A percentile compares a stretch with the other conserved stretches of the same genome.
These are phyloP conservation scores for Emericellopsis cladophorae DNA, from an alignment of 2,329 filamentous ascomycete genomes.

Conservation along the genomic window DNA sequence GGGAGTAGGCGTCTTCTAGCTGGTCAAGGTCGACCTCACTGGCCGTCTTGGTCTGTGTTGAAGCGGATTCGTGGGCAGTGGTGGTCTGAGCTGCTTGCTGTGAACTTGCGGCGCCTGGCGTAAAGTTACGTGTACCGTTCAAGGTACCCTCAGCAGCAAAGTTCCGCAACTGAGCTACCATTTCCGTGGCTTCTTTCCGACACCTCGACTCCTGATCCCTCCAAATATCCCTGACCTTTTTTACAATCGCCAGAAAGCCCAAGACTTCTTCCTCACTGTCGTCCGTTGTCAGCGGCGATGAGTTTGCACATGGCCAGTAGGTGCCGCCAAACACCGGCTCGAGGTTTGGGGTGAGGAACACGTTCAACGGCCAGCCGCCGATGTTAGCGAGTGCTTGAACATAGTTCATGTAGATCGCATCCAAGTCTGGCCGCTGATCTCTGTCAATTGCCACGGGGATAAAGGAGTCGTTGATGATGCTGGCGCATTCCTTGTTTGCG, in stretches of 20 bases:
- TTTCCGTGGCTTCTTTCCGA: constrained; percentile 70
- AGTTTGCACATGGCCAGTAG: constrained; percentile 80
- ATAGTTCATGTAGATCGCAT: constrained; percentile 97
- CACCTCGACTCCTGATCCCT: constrained; percentile 72
- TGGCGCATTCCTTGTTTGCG: constrained; percentile 66
- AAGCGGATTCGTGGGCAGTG: constrained; percentile 10
- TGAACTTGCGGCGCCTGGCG: background rate
- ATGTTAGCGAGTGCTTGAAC: constrained; percentile 83
- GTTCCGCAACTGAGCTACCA: constrained; percentile 66
- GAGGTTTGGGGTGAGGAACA: constrained; percentile 89
- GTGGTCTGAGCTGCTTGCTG: constrained; percentile 10
- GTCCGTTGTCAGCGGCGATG: constrained; percentile 22
- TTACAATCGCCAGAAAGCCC: constrained; percentile 72
- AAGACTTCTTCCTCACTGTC: constrained; percentile 43
- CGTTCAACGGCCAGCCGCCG: constrained; percentile 89
- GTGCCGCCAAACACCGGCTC: constrained; percentile 93
- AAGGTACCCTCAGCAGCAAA: constrained; percentile 83
- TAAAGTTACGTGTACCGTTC: constrained; percentile 25
- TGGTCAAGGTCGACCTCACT: constrained; percentile 80
- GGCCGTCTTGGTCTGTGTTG: constrained; percentile 19
- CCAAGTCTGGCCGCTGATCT: constrained; percentile 87
- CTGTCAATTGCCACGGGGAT: constrained; percentile 88
- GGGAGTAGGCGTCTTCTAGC: constrained; percentile 75
- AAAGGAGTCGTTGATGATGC: constrained; percentile 74
- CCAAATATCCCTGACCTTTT: constrained; percentile 69